Evolutionary conservation across 2,329 filamentous ascomycete genomes (phyloP).

Genomic region (Metarhizium anisopliae): DNA sequence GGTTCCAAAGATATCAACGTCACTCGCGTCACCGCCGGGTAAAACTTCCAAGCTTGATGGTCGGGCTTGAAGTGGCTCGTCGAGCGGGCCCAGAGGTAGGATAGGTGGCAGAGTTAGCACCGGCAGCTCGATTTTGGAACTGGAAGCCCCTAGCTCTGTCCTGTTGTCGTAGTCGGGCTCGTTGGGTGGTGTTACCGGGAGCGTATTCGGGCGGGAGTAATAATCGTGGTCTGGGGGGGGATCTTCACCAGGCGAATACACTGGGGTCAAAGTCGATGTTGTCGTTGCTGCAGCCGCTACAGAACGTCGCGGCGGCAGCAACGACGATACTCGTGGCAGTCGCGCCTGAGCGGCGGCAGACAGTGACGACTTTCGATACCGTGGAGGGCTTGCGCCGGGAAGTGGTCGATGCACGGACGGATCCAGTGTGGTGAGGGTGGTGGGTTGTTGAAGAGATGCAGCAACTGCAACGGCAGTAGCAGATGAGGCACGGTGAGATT

Average conservation of each 20-base stretch:
- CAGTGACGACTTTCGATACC: constrained; percentile 16
- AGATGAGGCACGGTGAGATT: background rate
- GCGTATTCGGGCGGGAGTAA: background rate
- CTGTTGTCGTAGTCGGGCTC: constrained; percentile 1
- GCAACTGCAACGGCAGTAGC: background rate
- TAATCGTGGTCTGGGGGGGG: background rate
- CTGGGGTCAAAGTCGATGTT: constrained; percentile 3
- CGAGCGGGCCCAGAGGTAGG: constrained; percentile 15
- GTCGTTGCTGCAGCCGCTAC: constrained; percentile 10
- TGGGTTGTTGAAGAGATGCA: background rate
- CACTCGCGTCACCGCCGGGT: constrained; percentile 7
- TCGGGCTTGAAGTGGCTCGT: constrained; percentile 4
- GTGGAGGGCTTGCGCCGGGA: constrained; percentile 8
- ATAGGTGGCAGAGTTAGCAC: constrained; percentile 15
- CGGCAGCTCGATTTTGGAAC: background rate
- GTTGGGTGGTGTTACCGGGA: constrained; percentile 6
- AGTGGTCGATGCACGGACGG: background rate
- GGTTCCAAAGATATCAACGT: constrained; percentile 9
- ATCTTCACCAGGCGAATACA: constrained; percentile 2
- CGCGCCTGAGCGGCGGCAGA: constrained; percentile 21
- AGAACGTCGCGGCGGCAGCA: constrained; percentile 29
- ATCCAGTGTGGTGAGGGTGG: background rate
- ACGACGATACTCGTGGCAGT: constrained; percentile 33
- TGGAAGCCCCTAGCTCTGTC: background rate
- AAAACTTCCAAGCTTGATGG: constrained; percentile 5